Evolutionary conservation across 495 filamentous ascomycete genomes (phyloP).

Genomic region (Eremomyces bilateralis): DNA sequence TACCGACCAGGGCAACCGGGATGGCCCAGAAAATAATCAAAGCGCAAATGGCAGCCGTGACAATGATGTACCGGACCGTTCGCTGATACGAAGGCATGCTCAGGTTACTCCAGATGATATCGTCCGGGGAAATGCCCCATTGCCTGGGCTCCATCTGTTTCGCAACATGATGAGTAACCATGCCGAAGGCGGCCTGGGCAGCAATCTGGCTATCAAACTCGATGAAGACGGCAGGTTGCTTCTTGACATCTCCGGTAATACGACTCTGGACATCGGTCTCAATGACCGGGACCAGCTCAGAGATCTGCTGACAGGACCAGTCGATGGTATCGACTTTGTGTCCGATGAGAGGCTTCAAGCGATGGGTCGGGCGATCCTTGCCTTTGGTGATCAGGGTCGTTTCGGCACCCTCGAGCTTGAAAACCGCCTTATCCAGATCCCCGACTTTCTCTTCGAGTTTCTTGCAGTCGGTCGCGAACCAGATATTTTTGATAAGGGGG

Average conservation of each 20-base stretch:
- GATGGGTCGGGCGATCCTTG: constrained; percentile 74
- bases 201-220: constrained; percentile 66
- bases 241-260: constrained; percentile 40
- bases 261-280: constrained; percentile 56
- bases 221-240: constrained; percentile 62
- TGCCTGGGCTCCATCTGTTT: constrained; percentile 84
- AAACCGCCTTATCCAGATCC: constrained; percentile 61
- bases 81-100: constrained; percentile 76
- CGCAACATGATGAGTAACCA: constrained; percentile 69
- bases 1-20: constrained; percentile 67
- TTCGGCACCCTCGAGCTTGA: constrained; percentile 76
- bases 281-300: constrained; percentile 57
- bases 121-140: constrained; percentile 64
- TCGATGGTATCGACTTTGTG: constrained; percentile 92
- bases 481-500: constrained; percentile 57
- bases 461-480: constrained; percentile 62
- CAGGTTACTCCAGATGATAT: constrained; percentile 79
- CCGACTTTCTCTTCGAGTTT: constrained; percentile 70
- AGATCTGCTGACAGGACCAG: constrained; percentile 69
- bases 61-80: constrained; percentile 46
- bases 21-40: constrained; percentile 94
- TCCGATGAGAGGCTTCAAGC: constrained; percentile 55
- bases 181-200: constrained; percentile 72
- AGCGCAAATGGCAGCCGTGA: constrained; percentile 46
- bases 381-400: constrained; percentile 60